These are phyloP conservation scores for Diaporthe sp. DNA, from an alignment of 2,329 filamentous ascomycete species.

Conservation along the genomic window DNA sequence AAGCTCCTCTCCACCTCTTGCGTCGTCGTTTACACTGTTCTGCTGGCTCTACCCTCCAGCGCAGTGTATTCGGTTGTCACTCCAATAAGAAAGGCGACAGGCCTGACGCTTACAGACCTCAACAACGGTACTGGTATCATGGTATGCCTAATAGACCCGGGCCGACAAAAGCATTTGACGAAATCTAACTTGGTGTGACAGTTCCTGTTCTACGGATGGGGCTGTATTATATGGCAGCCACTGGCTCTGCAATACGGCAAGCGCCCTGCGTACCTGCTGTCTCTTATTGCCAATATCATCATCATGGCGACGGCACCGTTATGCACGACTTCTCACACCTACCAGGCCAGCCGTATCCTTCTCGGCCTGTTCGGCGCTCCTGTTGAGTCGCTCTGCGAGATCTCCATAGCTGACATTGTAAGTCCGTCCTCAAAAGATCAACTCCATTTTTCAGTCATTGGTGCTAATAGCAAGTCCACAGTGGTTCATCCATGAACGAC, in stretches of 20 bases:
- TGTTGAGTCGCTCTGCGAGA: constrained; percentile 49
- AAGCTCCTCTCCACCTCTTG: constrained; percentile 51
- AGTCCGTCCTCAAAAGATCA: background rate
- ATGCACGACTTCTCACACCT: constrained; percentile 47
- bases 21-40: constrained; percentile 55
- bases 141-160: constrained; percentile 31
- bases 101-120: constrained; percentile 52
- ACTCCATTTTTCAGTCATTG: background rate
- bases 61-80: constrained; percentile 57
- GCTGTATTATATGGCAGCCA: constrained; percentile 52
- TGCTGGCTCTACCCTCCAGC: constrained; percentile 56
- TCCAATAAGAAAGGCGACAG: constrained; percentile 51
- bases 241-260: constrained; percentile 52
- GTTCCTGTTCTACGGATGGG: constrained; percentile 54
- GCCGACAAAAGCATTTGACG: background rate
- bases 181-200: background rate
- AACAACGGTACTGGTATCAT: constrained; percentile 58
- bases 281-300: constrained; percentile 45
- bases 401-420: constrained; percentile 48
- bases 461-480: background rate
- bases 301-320: constrained; percentile 49
- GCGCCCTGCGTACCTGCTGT: constrained; percentile 50
- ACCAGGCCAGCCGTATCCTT: constrained; percentile 49
- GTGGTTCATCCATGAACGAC: constrained; percentile 48
- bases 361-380: constrained; percentile 49